Percentiles rank a stretch among this genome's conserved stretches.
Conservation (phyloP, 2,329 filamentous ascomycete genomes). For the Xenoacremonium recifei region DNA sequence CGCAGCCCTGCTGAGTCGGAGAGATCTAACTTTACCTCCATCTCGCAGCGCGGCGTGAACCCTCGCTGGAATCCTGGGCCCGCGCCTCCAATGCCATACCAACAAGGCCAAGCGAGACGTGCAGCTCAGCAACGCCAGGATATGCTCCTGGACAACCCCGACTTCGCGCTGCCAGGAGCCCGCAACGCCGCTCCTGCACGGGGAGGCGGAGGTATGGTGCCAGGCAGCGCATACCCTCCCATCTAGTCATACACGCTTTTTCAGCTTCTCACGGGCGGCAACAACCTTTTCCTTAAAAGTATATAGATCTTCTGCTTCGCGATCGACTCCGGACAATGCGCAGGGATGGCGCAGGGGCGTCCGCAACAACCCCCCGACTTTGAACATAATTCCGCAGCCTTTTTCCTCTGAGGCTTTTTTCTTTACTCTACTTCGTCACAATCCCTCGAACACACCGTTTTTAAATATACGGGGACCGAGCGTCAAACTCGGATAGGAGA, state of each 20-base stretch:
- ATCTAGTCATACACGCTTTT: slow-evolving; percentile 21
- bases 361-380: background rate
- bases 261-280: slow-evolving; percentile 1
- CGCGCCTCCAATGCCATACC: slow-evolving; percentile 41
- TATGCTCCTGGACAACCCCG: slow-evolving; percentile 78
- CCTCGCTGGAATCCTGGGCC: slow-evolving; percentile 74
- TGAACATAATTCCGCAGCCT: background rate
- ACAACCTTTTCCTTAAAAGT: slow-evolving; percentile 1
- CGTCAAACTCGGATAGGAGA: no score
- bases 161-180: slow-evolving; percentile 69
- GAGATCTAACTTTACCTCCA: slow-evolving; percentile 82
- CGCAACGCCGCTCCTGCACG: slow-evolving; percentile 29
- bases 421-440: background rate
- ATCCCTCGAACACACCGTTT: background rate
- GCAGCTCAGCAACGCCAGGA: slow-evolving; percentile 62
- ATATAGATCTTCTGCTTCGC: background rate
- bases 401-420: background rate
- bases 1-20: slow-evolving; percentile 78
- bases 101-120: slow-evolving; percentile 40
- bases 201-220: slow-evolving; percentile 45
- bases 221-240: slow-evolving; percentile 52
- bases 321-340: background rate
- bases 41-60: slow-evolving; percentile 85
- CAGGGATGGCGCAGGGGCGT: background rate
- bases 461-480: background rate